Conservation (phyloP, 2,329 filamentous ascomycete species). For the Calonectria crousiana region DNA sequence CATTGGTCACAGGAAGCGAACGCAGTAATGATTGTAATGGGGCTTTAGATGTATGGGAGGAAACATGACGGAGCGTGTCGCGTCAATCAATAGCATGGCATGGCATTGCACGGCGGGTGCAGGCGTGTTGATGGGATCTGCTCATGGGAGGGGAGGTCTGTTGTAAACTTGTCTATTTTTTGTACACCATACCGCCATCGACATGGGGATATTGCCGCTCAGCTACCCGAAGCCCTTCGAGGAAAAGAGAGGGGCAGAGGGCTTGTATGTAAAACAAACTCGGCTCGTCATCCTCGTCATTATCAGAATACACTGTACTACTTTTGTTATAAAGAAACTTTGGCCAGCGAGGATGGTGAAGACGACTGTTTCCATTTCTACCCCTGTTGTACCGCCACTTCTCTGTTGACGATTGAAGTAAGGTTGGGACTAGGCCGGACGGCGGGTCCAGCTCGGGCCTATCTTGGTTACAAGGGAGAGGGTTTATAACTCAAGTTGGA, state of each 20-base stretch:
- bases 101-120: conserved; percentile 21
- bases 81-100: conserved; percentile 7
- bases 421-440: background rate
- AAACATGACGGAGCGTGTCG: conserved; percentile 23
- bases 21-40: conserved; percentile 26
- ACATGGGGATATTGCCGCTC: conserved; percentile 42
- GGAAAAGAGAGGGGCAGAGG: conserved; percentile 34
- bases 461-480: background rate
- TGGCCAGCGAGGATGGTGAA: background rate
- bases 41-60: conserved; percentile 28
- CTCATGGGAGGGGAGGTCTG: conserved; percentile 32
- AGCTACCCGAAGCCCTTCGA: conserved; percentile 33
- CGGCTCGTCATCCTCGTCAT: conserved; percentile 40
- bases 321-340: conserved; percentile 16
- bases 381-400: background rate
- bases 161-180: conserved; percentile 43
- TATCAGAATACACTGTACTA: conserved; percentile 45
- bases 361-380: background rate
- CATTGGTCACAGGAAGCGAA: conserved; percentile 8
- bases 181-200: conserved; percentile 43
- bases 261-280: conserved; percentile 45
- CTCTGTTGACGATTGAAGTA: background rate
- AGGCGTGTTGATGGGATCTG: conserved; percentile 22
- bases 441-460: background rate
- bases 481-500: background rate